Conservation (phyloP, 192 early-diverging fungal genomes). For the Globomyces pollinis-pini region DNA sequence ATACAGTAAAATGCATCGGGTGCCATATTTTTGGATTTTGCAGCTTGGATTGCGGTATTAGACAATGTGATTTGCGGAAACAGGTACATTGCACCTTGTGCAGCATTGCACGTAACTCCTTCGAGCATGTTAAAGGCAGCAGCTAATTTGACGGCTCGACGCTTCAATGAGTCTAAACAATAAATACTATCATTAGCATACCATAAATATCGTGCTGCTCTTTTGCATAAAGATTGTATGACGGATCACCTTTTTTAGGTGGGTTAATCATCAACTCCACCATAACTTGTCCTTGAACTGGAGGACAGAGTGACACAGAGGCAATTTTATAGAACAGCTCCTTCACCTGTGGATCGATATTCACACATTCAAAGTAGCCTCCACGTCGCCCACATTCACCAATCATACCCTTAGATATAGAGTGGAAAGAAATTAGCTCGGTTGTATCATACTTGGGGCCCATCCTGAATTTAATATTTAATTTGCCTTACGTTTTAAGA, state of each 20-base stretch:
- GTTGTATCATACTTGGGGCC: conserved; percentile 56
- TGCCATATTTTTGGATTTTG: conserved; percentile 57
- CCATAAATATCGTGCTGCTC: conserved; percentile 69
- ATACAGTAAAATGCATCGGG: conserved; percentile 89
- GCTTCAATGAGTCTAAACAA: conserved; percentile 68
- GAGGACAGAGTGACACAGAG: conserved; percentile 87
- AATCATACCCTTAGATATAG: conserved; percentile 94
- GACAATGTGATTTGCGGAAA: conserved; percentile 81
- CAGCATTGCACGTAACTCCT: conserved; percentile 75
- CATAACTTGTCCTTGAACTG: conserved; percentile 90
- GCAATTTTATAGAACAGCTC: conserved; percentile 91
- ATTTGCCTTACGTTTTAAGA: too few species aligned
- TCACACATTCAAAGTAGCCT: conserved; percentile 89
- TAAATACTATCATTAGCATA: not conserved
- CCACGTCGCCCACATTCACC: conserved; percentile 97
- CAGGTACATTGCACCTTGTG: conserved; percentile 93
- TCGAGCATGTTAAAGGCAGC: conserved; percentile 74
- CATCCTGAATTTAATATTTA: too few species aligned
- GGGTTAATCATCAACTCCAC: conserved; percentile 91
- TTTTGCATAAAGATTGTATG: conserved; percentile 61
- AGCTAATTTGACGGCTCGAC: conserved; percentile 69
- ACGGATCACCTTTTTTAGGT: conserved; percentile 70
- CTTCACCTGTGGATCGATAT: conserved; percentile 64
- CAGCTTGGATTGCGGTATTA: conserved; percentile 67
- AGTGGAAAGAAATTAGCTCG: conserved; percentile 95